phyloP scores from a whole-genome alignment of 257 asterid genomes.

The Cinchona pubescens region DNA sequence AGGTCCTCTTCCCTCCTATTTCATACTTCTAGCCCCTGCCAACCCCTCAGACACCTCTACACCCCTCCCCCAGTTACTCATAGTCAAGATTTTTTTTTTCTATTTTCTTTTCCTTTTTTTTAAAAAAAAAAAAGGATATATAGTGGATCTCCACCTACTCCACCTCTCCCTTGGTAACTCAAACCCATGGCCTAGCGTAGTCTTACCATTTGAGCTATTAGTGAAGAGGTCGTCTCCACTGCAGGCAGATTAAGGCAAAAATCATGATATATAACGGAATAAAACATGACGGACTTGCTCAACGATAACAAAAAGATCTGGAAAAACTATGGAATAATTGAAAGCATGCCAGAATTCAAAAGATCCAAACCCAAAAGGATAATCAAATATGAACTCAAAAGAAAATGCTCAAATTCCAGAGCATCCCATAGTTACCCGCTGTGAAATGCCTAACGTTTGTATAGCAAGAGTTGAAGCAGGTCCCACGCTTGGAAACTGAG shows the following conservation, averaged over 20 bases:
- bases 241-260: background rate
- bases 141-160: too few relatives aligned
- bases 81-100: too few relatives aligned
- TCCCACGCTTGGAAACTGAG: constrained; percentile 26
- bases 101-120: too few relatives aligned
- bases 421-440: constrained; percentile 45
- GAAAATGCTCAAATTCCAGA: background rate
- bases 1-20: too few relatives aligned
- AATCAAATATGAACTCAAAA: background rate
- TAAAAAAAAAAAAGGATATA: too few relatives aligned
- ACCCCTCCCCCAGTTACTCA: too few relatives aligned
- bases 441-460: constrained; percentile 63
- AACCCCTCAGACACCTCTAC: too few relatives aligned
- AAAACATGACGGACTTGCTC: background rate
- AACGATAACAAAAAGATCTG: background rate
- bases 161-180: too few relatives aligned
- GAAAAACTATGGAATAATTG: background rate
- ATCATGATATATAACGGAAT: background rate
- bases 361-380: background rate
- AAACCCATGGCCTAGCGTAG: too few relatives aligned
- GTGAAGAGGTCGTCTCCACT: background rate
- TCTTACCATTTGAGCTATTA: too few relatives aligned
- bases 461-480: constrained; percentile 66
- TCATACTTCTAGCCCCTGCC: too few relatives aligned
- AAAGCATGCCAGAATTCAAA: background rate